Evolutionary conservation across 1,284 basidiomycete species (phyloP), one percentile per base, ranked within the genome.

Genomic region (Apiotrichum veenhuisii): DNA sequence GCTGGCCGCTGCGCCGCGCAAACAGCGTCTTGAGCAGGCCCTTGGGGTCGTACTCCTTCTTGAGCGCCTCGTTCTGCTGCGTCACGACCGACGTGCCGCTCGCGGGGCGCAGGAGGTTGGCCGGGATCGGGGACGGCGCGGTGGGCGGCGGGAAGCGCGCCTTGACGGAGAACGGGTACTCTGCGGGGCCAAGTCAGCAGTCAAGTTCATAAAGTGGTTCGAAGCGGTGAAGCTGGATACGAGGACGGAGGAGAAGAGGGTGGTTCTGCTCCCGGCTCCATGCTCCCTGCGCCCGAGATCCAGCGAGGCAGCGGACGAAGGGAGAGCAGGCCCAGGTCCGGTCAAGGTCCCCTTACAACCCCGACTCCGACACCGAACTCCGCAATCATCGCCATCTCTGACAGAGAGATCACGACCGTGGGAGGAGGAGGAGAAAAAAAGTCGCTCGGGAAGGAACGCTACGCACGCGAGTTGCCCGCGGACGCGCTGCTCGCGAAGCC

Each of bases 81-180:
- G 82, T 78, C 84, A 93, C 89, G 52, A 93, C 81, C 30, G 87
- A 87, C 75, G 86, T 87, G 74, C 91, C 91, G 64, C 82, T 74
- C 26, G 63, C 61, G 1, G 76, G 74, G 11, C 79, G 80, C 30
- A 89, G 80, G 34, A 72, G 65, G 51, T 56, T 56, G 34, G 47
- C 41, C 8, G 54, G 43, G 37, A 49, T 30, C 26, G 79, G 65
- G 14, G 80, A 68, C 25, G 78, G 66, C 38, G 78, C 70, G 11
- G 84, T 78, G 14, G 80, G 73, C 0, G 82, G 74, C 12, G 82
- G 82, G 45, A 84, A 78, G 46, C 85, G 79, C 40, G 84, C 87
- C 12, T 80, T 80, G 64, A 82, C 85, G 34, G 89, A 89, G 78
- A 88, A 93, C 20, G 88, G 85, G 71, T 92, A 91, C 14, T 80